Evolutionary conservation across 1,139 yeast genomes (phyloP).

Genomic region (Spencermartinsiella ligniputridi): DNA sequence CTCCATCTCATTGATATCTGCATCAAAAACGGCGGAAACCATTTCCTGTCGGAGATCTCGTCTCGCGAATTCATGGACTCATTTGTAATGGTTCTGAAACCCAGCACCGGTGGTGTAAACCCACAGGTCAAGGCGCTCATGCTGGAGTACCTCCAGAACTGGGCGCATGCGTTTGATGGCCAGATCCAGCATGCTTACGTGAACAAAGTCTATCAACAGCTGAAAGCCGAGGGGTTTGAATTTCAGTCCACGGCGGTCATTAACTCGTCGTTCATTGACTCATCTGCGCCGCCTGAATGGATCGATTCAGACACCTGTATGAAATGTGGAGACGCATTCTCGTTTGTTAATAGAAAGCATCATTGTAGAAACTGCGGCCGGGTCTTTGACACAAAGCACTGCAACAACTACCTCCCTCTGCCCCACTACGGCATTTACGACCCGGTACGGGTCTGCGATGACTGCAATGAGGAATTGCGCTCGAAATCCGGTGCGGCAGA

Average conservation of each 20-base stretch:
- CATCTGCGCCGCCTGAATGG: constrained; percentile 98
- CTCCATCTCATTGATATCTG: constrained; percentile 79
- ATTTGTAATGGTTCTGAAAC: constrained; percentile 37
- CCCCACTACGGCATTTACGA: constrained; percentile 83
- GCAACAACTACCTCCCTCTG: constrained; percentile 62
- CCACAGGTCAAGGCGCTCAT: constrained; percentile 56
- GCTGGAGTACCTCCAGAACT: constrained; percentile 63
- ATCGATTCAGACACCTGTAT: constrained; percentile 92
- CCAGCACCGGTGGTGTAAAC: constrained; percentile 37
- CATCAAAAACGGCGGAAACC: constrained; percentile 89
- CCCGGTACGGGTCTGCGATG: constrained; percentile 92
- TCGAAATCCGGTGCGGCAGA: constrained; percentile 6
- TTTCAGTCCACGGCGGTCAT: constrained; percentile 51
- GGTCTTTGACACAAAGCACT: constrained; percentile 81
- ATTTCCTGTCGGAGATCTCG: constrained; percentile 73
- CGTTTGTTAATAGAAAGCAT: constrained; percentile 84
- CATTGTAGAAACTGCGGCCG: constrained; percentile 98
- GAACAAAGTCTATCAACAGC: constrained; percentile 53
- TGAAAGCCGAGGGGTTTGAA: constrained; percentile 53
- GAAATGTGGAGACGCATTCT: constrained; percentile 80
- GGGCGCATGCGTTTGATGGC: constrained; percentile 71
- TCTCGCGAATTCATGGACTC: constrained; percentile 82
- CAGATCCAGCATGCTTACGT: constrained; percentile 67
- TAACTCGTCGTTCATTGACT: constrained; percentile 65
- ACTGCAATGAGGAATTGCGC: constrained; percentile 59